Percentiles rank a stretch among this genome's conserved stretches.
Conservation (phyloP, 768 basidiomycete species). For the Cystofilobasidium macerans region DNA sequence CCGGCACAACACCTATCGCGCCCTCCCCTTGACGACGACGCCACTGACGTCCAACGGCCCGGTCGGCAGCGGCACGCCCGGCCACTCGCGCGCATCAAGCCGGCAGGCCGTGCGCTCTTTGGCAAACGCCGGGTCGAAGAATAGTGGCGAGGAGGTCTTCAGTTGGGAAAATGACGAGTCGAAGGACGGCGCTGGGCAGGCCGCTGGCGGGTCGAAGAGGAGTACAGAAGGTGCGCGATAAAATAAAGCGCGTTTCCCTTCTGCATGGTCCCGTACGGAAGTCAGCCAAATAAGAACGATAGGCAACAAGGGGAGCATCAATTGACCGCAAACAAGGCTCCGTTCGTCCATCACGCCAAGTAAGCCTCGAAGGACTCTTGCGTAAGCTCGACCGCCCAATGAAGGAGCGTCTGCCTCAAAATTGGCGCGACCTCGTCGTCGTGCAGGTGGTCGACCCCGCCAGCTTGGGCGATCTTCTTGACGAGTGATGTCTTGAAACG, state of each 20-base stretch:
- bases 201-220: too few species aligned
- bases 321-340: too few species aligned
- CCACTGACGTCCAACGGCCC: background rate
- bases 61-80: background rate
- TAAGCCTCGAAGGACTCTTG: background rate
- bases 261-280: too few species aligned
- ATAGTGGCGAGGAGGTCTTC: constrained; percentile 19
- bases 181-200: constrained; percentile 6
- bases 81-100: background rate
- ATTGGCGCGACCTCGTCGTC: constrained; percentile 8
- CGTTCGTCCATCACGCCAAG: background rate
- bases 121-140: background rate
- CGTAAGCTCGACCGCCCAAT: constrained; percentile 10
- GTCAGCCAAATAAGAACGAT: too few species aligned
- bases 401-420: constrained; percentile 21
- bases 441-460: background rate
- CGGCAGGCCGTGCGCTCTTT: background rate
- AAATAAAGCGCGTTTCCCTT: too few species aligned
- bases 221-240: too few species aligned
- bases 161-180: constrained; percentile 12
- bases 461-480: constrained; percentile 11
- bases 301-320: too few species aligned
- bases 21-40: constrained; percentile 47
- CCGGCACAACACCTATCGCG: constrained; percentile 77
- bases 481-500: constrained; percentile 22